A percentile compares a stretch with the other conserved stretches of the same genome.
These are phyloP conservation scores for Senecio squalidus DNA, from an alignment of 140 eudicot genomes.

Conservation along the genomic window DNA sequence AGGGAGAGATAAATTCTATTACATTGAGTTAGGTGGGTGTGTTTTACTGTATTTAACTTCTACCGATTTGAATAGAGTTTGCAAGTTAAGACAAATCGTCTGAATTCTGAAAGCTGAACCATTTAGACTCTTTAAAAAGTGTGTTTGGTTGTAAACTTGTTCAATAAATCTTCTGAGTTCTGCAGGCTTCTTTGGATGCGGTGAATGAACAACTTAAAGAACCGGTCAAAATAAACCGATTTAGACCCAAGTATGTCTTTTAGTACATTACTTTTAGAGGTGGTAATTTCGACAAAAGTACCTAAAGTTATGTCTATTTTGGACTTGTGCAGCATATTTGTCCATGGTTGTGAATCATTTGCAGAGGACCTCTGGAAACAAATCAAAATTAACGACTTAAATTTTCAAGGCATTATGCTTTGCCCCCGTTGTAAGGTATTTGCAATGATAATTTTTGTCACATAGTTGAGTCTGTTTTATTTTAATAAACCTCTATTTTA, in stretches of 20 bases:
- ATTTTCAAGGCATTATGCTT: slow-evolving; percentile 55
- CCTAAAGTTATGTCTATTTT: too few relatives aligned
- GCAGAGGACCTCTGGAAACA: slow-evolving; percentile 80
- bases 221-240: slow-evolving; percentile 60
- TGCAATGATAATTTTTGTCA: too few relatives aligned
- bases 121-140: neutral
- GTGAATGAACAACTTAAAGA: slow-evolving; percentile 56
- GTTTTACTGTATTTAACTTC: too few relatives aligned
- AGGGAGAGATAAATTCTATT: too few relatives aligned
- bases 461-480: too few relatives aligned
- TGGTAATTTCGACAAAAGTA: neutral
- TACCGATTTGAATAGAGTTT: too few relatives aligned
- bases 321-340: slow-evolving; percentile 50
- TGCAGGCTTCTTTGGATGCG: slow-evolving; percentile 68
- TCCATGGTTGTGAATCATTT: slow-evolving; percentile 72
- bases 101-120: too few relatives aligned
- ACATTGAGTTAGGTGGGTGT: too few relatives aligned
- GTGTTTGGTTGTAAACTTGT: slow-evolving; percentile 2
- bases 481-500: too few relatives aligned
- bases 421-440: slow-evolving; percentile 85
- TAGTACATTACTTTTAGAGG: neutral
- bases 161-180: neutral
- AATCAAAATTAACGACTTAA: slow-evolving; percentile 44
- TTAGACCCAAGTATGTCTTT: slow-evolving; percentile 71
- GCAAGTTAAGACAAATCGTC: too few relatives aligned